These are phyloP conservation scores for Isoetes taiwanensis DNA, from an alignment of 75 land plant genomes.

Conservation along the genomic window DNA sequence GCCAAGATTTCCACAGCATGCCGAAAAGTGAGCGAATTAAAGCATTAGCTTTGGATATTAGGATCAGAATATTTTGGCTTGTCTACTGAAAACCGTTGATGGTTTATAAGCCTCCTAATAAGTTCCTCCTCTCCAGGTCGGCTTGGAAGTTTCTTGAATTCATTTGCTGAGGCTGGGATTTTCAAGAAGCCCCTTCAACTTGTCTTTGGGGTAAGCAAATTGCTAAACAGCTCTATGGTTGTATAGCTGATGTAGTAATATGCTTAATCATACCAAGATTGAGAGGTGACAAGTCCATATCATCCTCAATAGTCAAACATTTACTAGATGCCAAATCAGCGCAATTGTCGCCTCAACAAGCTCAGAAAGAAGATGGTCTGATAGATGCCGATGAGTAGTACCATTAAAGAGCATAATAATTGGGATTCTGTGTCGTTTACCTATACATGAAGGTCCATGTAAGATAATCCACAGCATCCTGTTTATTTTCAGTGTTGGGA, in stretches of 20 bases:
- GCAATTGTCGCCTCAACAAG: conserved; percentile 64
- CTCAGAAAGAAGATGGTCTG: conserved; percentile 91
- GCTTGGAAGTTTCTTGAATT: conserved; percentile 63
- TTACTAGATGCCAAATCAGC: conserved; percentile 81
- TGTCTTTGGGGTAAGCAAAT: conserved; percentile 66
- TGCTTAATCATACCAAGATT: conserved; percentile 80
- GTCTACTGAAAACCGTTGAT: conserved; percentile 75
- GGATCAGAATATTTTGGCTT: conserved; percentile 77
- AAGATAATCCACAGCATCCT: conserved; percentile 86
- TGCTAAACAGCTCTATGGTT: conserved; percentile 79
- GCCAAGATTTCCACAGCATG: conserved; percentile 58
- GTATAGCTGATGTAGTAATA: conserved; percentile 84
- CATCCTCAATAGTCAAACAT: conserved; percentile 78
- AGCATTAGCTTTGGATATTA: conserved; percentile 80
- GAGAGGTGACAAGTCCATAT: conserved; percentile 56
- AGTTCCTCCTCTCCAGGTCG: conserved; percentile 86
- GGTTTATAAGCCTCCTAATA: conserved; percentile 60
- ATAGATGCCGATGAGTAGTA: conserved; percentile 80
- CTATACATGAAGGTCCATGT: conserved; percentile 90
- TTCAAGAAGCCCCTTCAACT: conserved; percentile 82
- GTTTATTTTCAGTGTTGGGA: conserved; percentile 75
- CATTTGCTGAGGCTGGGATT: conserved; percentile 69
- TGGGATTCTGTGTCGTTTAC: conserved; percentile 79
- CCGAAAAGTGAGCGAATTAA: conserved; percentile 80
- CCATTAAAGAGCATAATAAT: conserved; percentile 85